phyloP scores from a whole-genome alignment of 2,329 filamentous ascomycete genomes.

The Cordyceps tenuipes region DNA sequence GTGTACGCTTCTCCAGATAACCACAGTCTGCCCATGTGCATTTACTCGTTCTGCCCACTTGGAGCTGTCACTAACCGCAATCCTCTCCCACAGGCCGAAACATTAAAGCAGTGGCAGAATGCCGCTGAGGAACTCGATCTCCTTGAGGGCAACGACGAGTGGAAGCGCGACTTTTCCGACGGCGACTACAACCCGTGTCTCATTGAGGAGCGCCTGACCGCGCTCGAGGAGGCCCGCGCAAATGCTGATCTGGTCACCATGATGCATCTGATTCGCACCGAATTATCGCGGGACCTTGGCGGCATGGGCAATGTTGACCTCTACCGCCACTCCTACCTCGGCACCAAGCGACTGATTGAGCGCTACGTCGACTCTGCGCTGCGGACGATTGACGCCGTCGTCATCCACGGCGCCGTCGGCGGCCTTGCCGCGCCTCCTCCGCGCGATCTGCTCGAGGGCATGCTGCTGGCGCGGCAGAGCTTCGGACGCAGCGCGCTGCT shows the following conservation, averaged over 20 bases:
- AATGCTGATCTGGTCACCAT: constrained; percentile 67
- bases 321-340: constrained; percentile 76
- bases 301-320: constrained; percentile 77
- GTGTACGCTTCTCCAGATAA: constrained; percentile 38
- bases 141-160: constrained; percentile 70
- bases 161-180: constrained; percentile 60
- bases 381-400: constrained; percentile 62
- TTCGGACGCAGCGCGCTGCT: constrained; percentile 80
- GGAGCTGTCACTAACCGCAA: constrained; percentile 6
- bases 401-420: constrained; percentile 47
- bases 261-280: constrained; percentile 72
- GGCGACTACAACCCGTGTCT: constrained; percentile 64
- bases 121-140: constrained; percentile 70
- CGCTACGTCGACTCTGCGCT: constrained; percentile 74
- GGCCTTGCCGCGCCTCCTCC: constrained; percentile 39
- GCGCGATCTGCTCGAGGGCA: constrained; percentile 54
- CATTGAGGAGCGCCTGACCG: constrained; percentile 59
- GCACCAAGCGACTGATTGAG: constrained; percentile 82
- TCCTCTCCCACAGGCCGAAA: constrained; percentile 47
- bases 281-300: constrained; percentile 71
- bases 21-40: neutral
- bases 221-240: constrained; percentile 66
- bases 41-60: neutral
- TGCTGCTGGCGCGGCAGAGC: constrained; percentile 65
- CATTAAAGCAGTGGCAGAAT: constrained; percentile 62